These are phyloP conservation scores for Macrocystidia cucumis DNA, from an alignment of 1,284 basidiomycete species.

Conservation along the genomic window DNA sequence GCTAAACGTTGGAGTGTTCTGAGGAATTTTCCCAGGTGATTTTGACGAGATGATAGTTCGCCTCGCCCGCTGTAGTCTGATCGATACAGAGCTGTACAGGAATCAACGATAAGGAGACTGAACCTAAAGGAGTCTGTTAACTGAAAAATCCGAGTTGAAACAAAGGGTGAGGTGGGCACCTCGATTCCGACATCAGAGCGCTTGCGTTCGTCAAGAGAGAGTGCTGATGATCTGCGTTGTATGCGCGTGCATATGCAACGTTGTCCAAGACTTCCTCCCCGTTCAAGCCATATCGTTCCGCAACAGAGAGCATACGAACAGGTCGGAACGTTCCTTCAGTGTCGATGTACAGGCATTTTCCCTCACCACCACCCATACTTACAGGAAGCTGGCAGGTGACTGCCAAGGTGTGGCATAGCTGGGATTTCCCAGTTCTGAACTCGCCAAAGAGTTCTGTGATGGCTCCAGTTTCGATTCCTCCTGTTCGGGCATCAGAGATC, in stretches of 20 bases:
- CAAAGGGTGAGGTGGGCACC: constrained; percentile 42
- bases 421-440: constrained; percentile 97
- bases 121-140: constrained; percentile 51
- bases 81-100: constrained; percentile 92
- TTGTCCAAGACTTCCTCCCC: constrained; percentile 98
- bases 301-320: constrained; percentile 88
- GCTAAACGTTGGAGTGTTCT: constrained; percentile 90
- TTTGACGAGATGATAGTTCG: constrained; percentile 92
- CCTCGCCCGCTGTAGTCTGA: constrained; percentile 96
- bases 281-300: constrained; percentile 92
- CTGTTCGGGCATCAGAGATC: constrained; percentile 26
- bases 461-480: constrained; percentile 96
- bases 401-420: constrained; percentile 96
- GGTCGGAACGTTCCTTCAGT: constrained; percentile 99
- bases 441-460: constrained; percentile 99
- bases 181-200: constrained; percentile 95
- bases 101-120: constrained; percentile 94
- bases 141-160: neutral
- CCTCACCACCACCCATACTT: constrained; percentile 97
- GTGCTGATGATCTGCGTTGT: constrained; percentile 98
- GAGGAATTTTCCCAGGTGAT: constrained; percentile 96
- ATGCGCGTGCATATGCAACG: constrained; percentile 96
- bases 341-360: constrained; percentile 98
- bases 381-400: constrained; percentile 98
- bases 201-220: constrained; percentile 87